Evolutionary conservation across 2,329 filamentous ascomycete species (phyloP).

Genomic region (Colletotrichum eremochloae): DNA sequence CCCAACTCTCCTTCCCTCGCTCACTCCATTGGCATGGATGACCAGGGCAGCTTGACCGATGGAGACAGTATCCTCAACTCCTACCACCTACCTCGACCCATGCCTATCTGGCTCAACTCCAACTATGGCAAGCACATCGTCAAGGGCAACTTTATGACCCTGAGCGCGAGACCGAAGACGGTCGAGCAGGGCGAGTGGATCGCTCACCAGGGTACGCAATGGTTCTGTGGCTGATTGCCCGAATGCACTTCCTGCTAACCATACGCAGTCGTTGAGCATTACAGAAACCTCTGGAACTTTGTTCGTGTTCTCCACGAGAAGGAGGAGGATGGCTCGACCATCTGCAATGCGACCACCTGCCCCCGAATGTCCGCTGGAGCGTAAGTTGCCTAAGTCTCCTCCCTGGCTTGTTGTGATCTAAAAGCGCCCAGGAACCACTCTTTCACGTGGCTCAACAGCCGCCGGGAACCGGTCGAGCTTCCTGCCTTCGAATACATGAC

Average conservation of each 20-base stretch:
- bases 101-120: conserved; percentile 82
- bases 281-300: conserved; percentile 89
- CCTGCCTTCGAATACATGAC: conserved; percentile 95
- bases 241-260: neutral
- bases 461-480: conserved; percentile 89
- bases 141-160: conserved; percentile 96
- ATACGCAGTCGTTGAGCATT: conserved; percentile 86
- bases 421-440: conserved; percentile 77
- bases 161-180: conserved; percentile 92
- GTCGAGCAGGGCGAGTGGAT: conserved; percentile 97
- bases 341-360: conserved; percentile 88
- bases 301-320: conserved; percentile 89
- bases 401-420: conserved; percentile 13
- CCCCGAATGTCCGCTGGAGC: conserved; percentile 94
- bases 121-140: conserved; percentile 88
- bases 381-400: conserved; percentile 68
- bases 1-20: conserved; percentile 74
- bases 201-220: conserved; percentile 84
- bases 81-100: conserved; percentile 75
- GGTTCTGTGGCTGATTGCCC: neutral
- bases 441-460: conserved; percentile 95
- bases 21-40: conserved; percentile 77
- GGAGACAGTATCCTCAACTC: conserved; percentile 69
- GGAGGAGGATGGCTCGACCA: conserved; percentile 80
- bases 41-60: conserved; percentile 62